A percentile compares a stretch with the other conserved stretches of the same genome.
Conservation (phyloP, 371 early-diverging fungal species). For the Paraphysoderma sedebokerense region DNA sequence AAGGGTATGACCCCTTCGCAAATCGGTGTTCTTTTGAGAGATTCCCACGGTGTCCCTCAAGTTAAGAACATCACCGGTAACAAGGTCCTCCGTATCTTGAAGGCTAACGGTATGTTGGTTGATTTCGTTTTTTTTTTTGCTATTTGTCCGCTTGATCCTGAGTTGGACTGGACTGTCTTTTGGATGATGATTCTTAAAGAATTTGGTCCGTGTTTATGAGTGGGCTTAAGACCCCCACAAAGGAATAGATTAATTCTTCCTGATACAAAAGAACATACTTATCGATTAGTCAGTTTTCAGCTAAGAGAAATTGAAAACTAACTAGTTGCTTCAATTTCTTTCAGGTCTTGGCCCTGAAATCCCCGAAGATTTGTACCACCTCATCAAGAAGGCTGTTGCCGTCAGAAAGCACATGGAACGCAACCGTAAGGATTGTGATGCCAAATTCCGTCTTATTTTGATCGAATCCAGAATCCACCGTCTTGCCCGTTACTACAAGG, state of each 20-base stretch:
- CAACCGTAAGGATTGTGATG: slow-evolving; percentile 97
- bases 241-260: too few relatives aligned
- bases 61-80: slow-evolving; percentile 90
- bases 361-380: slow-evolving; percentile 98
- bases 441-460: slow-evolving; percentile 98
- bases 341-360: slow-evolving; percentile 89
- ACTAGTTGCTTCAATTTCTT: too few relatives aligned
- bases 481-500: slow-evolving; percentile 99
- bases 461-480: slow-evolving; percentile 98
- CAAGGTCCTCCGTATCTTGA: slow-evolving; percentile 89
- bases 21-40: slow-evolving; percentile 98
- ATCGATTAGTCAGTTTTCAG: too few relatives aligned
- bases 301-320: too few relatives aligned
- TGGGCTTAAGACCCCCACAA: too few relatives aligned
- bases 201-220: slow-evolving; percentile 4
- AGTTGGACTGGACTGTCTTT: background rate
- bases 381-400: slow-evolving; percentile 98
- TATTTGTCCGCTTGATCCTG: background rate
- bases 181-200: background rate
- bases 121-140: background rate
- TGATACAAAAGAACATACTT: too few relatives aligned
- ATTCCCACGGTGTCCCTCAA: slow-evolving; percentile 95
- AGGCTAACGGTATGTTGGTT: slow-evolving; percentile 42
- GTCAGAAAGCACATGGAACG: slow-evolving; percentile 99
- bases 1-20: slow-evolving; percentile 98